Conservation (phyloP, 768 basidiomycete genomes). For the Phylloporus arenicola region DNA sequence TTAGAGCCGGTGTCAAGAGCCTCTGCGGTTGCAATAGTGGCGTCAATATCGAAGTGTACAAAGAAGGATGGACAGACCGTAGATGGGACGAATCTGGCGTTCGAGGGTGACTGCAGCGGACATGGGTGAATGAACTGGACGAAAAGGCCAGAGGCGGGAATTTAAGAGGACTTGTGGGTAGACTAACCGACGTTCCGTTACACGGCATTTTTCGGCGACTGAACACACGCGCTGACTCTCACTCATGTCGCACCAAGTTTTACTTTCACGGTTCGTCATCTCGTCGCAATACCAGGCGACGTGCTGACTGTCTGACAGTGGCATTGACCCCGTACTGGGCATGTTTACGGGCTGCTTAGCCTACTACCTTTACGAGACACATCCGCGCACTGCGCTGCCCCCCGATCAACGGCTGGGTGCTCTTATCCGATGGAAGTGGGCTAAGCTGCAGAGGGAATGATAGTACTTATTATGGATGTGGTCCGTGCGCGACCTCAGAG, state of each 20-base stretch:
- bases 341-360: conserved; percentile 75
- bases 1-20: conserved; percentile 81
- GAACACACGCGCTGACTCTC: background rate
- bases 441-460: too few species aligned
- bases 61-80: conserved; percentile 47
- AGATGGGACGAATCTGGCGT: conserved; percentile 81
- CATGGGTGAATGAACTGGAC: conserved; percentile 33
- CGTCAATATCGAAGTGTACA: background rate
- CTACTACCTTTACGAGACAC: conserved; percentile 73
- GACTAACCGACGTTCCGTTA: conserved; percentile 25
- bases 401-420: conserved; percentile 49
- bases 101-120: conserved; percentile 55
- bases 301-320: conserved; percentile 33
- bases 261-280: conserved; percentile 29
- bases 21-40: conserved; percentile 42
- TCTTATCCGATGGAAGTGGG: conserved; percentile 58
- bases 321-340: conserved; percentile 68
- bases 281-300: background rate
- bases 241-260: conserved; percentile 39
- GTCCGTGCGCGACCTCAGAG: conserved; percentile 11
- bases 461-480: too few species aligned
- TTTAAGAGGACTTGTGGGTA: conserved; percentile 14
- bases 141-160: conserved; percentile 12
- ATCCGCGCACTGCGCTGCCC: conserved; percentile 65
- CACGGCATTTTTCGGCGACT: conserved; percentile 22